phyloP scores from a whole-genome alignment of 805 yeast species.

The Wickerhamomyces silvicola region DNA sequence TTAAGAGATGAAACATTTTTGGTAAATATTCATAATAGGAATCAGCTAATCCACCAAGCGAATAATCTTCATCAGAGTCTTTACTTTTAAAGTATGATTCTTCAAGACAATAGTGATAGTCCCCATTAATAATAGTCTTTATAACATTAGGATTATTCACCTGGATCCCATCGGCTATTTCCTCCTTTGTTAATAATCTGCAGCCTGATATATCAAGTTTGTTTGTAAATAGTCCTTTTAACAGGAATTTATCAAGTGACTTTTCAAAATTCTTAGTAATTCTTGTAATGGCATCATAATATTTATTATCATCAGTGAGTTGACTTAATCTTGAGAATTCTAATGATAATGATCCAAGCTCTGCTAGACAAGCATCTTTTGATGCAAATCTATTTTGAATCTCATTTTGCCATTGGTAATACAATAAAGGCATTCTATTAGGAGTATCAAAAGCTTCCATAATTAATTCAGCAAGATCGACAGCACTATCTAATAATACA shows the following conservation, averaged over 20 bases:
- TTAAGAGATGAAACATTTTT: slow-evolving; percentile 39
- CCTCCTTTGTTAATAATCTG: slow-evolving; percentile 22
- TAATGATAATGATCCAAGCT: slow-evolving; percentile 41
- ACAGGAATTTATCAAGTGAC: slow-evolving; percentile 26
- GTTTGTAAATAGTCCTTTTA: slow-evolving; percentile 40
- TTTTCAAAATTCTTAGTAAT: slow-evolving; percentile 33
- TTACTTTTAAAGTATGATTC: slow-evolving; percentile 17
- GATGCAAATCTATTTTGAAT: slow-evolving; percentile 33
- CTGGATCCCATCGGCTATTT: slow-evolving; percentile 27
- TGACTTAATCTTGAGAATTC: slow-evolving; percentile 50
- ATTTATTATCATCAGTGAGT: slow-evolving; percentile 39
- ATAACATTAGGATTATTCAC: slow-evolving; percentile 28
- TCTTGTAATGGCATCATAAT: slow-evolving; percentile 43
- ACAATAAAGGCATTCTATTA: slow-evolving; percentile 44
- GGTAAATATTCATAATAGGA: slow-evolving; percentile 44
- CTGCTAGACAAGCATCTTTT: slow-evolving; percentile 33
- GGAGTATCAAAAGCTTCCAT: slow-evolving; percentile 56
- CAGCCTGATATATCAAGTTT: slow-evolving; percentile 49
- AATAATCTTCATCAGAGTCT: slow-evolving; percentile 14
- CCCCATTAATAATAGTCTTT: slow-evolving; percentile 27
- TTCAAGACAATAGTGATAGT: slow-evolving; percentile 30
- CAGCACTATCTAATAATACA: slow-evolving; percentile 33
- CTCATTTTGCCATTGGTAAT: slow-evolving; percentile 35
- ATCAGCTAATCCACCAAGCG: slow-evolving; percentile 38
- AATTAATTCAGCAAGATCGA: slow-evolving; percentile 40